These are phyloP conservation scores for Scenedesmus sp. DNA, from an alignment of 163 green algal genomes.

Conservation along the genomic window DNA sequence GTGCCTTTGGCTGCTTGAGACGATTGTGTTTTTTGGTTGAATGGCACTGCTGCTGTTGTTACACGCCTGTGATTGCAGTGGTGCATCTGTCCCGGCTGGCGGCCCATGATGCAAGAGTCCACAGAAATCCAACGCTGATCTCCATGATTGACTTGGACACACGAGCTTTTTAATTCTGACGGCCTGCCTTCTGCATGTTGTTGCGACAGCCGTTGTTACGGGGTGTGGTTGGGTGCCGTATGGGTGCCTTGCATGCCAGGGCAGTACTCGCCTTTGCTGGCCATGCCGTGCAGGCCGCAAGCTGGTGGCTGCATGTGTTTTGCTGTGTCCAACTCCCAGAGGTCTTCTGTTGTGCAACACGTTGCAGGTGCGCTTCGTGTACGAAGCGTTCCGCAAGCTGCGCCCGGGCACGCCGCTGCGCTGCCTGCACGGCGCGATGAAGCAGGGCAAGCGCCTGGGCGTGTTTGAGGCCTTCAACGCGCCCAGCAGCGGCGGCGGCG, in stretches of 20 bases:
- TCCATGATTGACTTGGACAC: slow-evolving; percentile 21
- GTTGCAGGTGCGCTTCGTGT: slow-evolving; percentile 86
- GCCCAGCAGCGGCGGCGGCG: slow-evolving; percentile 6
- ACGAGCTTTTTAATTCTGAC: slow-evolving; percentile 53
- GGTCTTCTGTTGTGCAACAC: no score
- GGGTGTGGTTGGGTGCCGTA: not conserved
- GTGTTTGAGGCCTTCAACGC: slow-evolving; percentile 95
- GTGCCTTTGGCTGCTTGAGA: no score
- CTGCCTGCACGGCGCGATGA: slow-evolving; percentile 74
- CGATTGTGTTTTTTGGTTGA: no score
- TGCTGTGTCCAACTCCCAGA: no score
- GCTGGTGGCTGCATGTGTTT: no score
- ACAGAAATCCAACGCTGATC: slow-evolving; percentile 48
- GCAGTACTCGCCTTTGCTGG: no score
- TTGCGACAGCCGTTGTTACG: not conserved
- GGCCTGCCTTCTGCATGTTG: not conserved
- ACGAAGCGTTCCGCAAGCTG: slow-evolving; percentile 90
- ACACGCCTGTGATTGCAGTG: no score
- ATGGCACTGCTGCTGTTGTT: no score
- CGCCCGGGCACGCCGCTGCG: slow-evolving; percentile 91
- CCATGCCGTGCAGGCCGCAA: no score
- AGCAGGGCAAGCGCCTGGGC: slow-evolving; percentile 91
- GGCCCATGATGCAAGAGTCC: slow-evolving; percentile 46
- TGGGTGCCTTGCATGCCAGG: not conserved
- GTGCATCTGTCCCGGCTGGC: no score